phyloP scores from a whole-genome alignment of 192 early-diverging fungal species.

The Borealophlyctis nickersoniae region DNA sequence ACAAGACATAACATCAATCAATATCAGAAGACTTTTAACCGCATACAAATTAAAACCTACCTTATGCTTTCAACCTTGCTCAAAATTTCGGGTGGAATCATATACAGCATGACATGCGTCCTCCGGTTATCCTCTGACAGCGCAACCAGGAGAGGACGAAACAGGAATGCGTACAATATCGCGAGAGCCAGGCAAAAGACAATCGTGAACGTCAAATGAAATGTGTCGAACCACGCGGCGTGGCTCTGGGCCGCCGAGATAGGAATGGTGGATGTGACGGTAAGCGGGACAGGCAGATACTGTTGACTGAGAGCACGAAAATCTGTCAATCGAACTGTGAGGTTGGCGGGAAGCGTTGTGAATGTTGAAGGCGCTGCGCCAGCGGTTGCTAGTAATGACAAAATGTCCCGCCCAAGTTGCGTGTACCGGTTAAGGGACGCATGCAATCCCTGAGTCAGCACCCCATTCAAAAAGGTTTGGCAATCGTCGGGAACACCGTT shows the following conservation, averaged over 20 bases:
- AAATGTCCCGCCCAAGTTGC: background rate
- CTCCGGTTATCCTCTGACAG: conserved; percentile 31
- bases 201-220: conserved; percentile 32
- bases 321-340: conserved; percentile 4
- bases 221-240: conserved; percentile 24
- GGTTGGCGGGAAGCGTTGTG: background rate
- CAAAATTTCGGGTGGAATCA: conserved; percentile 42
- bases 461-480: conserved; percentile 21
- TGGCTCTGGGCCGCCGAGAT: conserved; percentile 1
- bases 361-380: background rate
- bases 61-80: conserved; percentile 30
- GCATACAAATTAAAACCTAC: background rate
- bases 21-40: background rate
- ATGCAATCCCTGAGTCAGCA: conserved; percentile 32
- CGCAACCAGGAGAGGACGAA: conserved; percentile 22
- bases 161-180: conserved; percentile 24
- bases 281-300: conserved; percentile 20
- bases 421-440: conserved; percentile 20
- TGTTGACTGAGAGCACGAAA: conserved; percentile 19
- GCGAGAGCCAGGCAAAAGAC: conserved; percentile 22
- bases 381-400: conserved; percentile 1
- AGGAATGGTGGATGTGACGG: conserved; percentile 5
- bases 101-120: conserved; percentile 35
- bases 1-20: background rate
- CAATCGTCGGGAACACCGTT: conserved; percentile 24